Conservation (phyloP, 2,329 filamentous ascomycete species). For the Aspergillus japonicus region DNA sequence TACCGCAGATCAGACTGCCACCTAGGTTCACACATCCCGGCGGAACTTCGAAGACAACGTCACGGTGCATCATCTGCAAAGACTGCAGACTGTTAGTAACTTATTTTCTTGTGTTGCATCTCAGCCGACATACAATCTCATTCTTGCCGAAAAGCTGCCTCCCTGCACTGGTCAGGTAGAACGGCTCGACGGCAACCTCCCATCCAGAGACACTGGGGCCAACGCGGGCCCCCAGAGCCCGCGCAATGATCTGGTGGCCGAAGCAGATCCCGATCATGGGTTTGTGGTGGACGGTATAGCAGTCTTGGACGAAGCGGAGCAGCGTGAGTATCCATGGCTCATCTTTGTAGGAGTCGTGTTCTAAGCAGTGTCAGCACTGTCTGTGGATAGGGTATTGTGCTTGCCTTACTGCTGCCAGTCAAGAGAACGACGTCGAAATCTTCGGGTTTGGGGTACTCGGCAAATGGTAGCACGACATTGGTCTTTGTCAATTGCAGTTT, state of each 20-base stretch:
- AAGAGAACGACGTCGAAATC: slow-evolving; percentile 29
- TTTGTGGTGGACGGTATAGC: slow-evolving; percentile 13
- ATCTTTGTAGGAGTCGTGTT: slow-evolving; percentile 44
- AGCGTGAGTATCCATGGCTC: slow-evolving; percentile 48
- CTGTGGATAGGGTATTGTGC: background rate
- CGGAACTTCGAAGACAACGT: slow-evolving; percentile 46
- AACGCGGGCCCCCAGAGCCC: slow-evolving; percentile 41
- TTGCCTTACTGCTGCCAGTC: slow-evolving; percentile 31
- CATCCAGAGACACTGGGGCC: slow-evolving; percentile 44
- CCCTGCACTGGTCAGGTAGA: slow-evolving; percentile 43
- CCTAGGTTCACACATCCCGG: slow-evolving; percentile 43
- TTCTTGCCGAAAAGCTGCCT: slow-evolving; percentile 40
- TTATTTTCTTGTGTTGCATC: background rate
- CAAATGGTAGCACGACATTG: slow-evolving; percentile 23
- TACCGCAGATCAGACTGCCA: slow-evolving; percentile 42
- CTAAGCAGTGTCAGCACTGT: slow-evolving; percentile 14
- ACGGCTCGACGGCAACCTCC: slow-evolving; percentile 48
- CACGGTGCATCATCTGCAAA: slow-evolving; percentile 51
- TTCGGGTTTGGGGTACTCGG: slow-evolving; percentile 22
- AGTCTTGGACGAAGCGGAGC: slow-evolving; percentile 40
- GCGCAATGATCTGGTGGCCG: slow-evolving; percentile 51
- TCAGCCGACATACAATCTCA: slow-evolving; percentile 21
- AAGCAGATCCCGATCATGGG: slow-evolving; percentile 50
- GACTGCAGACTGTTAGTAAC: slow-evolving; percentile 9
- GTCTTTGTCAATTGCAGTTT: slow-evolving; percentile 22